A percentile compares a stretch with the other conserved stretches of the same genome.
Evolutionary conservation across 345 rosid species (phyloP).

Genomic region (Ailanthus altissimus): DNA sequence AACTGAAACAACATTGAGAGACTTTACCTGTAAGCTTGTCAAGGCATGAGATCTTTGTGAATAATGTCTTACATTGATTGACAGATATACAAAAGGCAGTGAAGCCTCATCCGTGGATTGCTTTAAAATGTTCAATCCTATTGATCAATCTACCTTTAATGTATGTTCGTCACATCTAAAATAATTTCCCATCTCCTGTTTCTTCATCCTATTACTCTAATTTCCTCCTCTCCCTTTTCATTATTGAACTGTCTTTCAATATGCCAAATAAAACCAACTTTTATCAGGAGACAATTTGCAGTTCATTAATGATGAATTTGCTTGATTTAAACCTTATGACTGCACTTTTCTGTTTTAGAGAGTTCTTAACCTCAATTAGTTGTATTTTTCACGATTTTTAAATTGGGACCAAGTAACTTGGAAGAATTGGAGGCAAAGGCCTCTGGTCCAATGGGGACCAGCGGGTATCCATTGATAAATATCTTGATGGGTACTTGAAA

Average conservation of each 20-base stretch:
- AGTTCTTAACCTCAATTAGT: conserved; percentile 88
- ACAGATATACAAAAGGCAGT: conserved; percentile 84
- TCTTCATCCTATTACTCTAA: background rate
- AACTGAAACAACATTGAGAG: too few relatives aligned
- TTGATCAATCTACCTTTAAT: conserved; percentile 69
- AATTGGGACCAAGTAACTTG: conserved; percentile 44
- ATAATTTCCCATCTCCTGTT: background rate
- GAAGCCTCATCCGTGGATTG: conserved; percentile 71
- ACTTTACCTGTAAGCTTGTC: too few relatives aligned
- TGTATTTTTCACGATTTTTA: conserved; percentile 72
- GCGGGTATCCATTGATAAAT: conserved; percentile 88
- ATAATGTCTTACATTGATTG: conserved; percentile 17
- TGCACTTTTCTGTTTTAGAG: conserved; percentile 46
- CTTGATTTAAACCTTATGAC: background rate
- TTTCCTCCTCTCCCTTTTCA: background rate
- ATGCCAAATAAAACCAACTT: background rate
- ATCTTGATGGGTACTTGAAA: conserved; percentile 85
- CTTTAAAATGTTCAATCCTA: conserved; percentile 95
- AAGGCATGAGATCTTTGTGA: too few relatives aligned
- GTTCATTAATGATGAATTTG: background rate
- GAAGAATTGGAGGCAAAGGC: conserved; percentile 44
- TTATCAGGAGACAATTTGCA: background rate
- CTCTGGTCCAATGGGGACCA: conserved; percentile 38
- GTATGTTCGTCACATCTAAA: conserved; percentile 38
- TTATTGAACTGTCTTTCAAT: background rate